Conservation (phyloP, 192 early-diverging fungal species). For the Umbelopsis vinacea region DNA sequence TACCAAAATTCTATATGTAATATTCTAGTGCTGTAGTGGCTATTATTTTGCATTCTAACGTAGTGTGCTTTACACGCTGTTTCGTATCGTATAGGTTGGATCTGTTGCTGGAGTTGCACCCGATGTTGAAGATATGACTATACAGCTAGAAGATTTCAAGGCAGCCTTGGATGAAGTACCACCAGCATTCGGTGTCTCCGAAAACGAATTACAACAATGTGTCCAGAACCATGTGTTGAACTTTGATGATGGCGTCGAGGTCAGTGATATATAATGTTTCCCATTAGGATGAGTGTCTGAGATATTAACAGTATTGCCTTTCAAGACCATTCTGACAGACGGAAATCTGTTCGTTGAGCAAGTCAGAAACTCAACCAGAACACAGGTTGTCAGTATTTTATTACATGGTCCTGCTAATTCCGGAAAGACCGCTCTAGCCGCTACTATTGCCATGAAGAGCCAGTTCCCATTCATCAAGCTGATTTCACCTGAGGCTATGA, state of each 20-base stretch:
- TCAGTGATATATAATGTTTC: slow-evolving; percentile 17
- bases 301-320: slow-evolving; percentile 31
- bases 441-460: slow-evolving; percentile 88
- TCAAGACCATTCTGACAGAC: slow-evolving; percentile 62
- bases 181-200: slow-evolving; percentile 93
- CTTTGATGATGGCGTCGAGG: slow-evolving; percentile 55
- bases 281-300: neutral
- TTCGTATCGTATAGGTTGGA: slow-evolving; percentile 52
- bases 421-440: slow-evolving; percentile 96
- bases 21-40: neutral
- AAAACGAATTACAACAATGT: slow-evolving; percentile 87
- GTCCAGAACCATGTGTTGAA: slow-evolving; percentile 86
- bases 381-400: slow-evolving; percentile 90
- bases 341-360: slow-evolving; percentile 68
- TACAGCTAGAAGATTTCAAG: slow-evolving; percentile 85
- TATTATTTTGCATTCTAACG: neutral
- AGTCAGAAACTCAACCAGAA: slow-evolving; percentile 78
- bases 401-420: slow-evolving; percentile 86
- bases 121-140: slow-evolving; percentile 90
- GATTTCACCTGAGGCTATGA: slow-evolving; percentile 95
- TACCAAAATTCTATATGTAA: neutral
- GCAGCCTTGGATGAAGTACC: slow-evolving; percentile 89
- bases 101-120: slow-evolving; percentile 76
- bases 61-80: neutral
- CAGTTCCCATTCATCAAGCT: slow-evolving; percentile 98